Evolutionary conservation across 2,329 filamentous ascomycete genomes (phyloP).

Genomic region (Exophiala aquamarina): DNA sequence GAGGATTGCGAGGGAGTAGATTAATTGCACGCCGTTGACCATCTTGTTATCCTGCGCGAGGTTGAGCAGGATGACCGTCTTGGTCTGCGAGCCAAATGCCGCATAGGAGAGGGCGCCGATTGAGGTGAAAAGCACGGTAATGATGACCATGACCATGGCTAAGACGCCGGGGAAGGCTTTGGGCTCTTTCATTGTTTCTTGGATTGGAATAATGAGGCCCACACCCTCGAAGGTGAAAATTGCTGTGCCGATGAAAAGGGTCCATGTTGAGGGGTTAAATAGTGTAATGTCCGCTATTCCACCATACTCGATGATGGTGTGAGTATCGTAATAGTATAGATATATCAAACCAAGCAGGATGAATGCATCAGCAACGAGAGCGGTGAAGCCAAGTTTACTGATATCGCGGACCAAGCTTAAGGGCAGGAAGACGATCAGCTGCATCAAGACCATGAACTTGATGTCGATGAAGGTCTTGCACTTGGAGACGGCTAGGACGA

Average conservation of each 20-base stretch:
- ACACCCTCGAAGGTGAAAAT: slow-evolving; percentile 99
- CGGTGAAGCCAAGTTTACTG: slow-evolving; percentile 93
- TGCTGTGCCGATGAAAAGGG: slow-evolving; percentile 95
- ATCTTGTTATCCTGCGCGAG: slow-evolving; percentile 92
- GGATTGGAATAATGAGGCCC: slow-evolving; percentile 95
- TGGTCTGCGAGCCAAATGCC: slow-evolving; percentile 90
- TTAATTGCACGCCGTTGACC: slow-evolving; percentile 92
- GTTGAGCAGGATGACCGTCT: slow-evolving; percentile 95
- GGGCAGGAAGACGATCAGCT: slow-evolving; percentile 92
- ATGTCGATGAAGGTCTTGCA: slow-evolving; percentile 85
- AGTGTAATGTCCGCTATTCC: slow-evolving; percentile 78
- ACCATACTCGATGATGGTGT: slow-evolving; percentile 74
- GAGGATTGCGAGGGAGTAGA: slow-evolving; percentile 97
- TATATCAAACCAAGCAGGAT: slow-evolving; percentile 91
- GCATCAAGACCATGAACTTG: slow-evolving; percentile 86
- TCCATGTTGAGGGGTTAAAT: slow-evolving; percentile 93
- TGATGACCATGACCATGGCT: slow-evolving; percentile 88
- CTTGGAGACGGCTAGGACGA: slow-evolving; percentile 85
- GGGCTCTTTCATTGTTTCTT: slow-evolving; percentile 92
- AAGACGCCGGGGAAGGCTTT: slow-evolving; percentile 88
- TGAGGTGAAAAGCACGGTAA: slow-evolving; percentile 83
- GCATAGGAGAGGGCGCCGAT: slow-evolving; percentile 95
- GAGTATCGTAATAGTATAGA: slow-evolving; percentile 91
- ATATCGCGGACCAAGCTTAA: slow-evolving; percentile 94
- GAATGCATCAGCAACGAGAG: slow-evolving; percentile 88